A percentile compares a stretch with the other conserved stretches of the same genome.
These are phyloP conservation scores for Botryosphaeria dothidea DNA, from an alignment of 2,329 filamentous ascomycete species.

Conservation along the genomic window DNA sequence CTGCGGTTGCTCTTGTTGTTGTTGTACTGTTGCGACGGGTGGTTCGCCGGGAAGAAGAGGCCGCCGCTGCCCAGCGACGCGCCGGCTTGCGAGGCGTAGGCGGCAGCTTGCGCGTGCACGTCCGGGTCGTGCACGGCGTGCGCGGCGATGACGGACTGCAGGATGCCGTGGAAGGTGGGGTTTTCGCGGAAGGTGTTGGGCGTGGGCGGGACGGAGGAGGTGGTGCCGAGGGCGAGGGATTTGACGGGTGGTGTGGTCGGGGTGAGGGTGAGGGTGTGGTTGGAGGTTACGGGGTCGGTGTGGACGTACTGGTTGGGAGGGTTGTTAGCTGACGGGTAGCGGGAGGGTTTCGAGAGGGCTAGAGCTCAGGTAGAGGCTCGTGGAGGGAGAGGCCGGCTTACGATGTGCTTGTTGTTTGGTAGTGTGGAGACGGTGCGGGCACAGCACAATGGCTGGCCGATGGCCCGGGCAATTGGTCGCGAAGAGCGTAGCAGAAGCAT, in stretches of 20 bases:
- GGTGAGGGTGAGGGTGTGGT: constrained; percentile 57
- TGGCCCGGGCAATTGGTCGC: not conserved
- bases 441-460: not conserved
- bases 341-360: not conserved
- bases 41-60: constrained; percentile 40
- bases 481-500: constrained; percentile 14
- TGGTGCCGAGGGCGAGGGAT: constrained; percentile 57
- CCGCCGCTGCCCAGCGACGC: constrained; percentile 55
- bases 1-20: too few species aligned
- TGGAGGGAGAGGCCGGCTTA: constrained; percentile 23
- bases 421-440: constrained; percentile 39
- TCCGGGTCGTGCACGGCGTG: constrained; percentile 58
- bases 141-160: constrained; percentile 57
- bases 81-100: constrained; percentile 61
- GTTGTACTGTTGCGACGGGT: constrained; percentile 6
- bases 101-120: constrained; percentile 59
- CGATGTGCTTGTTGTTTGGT: constrained; percentile 46
- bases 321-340: not conserved
- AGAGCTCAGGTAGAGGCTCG: too few species aligned
- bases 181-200: constrained; percentile 59
- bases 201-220: constrained; percentile 56
- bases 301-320: constrained; percentile 3
- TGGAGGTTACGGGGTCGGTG: constrained; percentile 41
- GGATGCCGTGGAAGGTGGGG: constrained; percentile 54
- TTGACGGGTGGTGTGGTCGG: constrained; percentile 55